Conservation (phyloP, 2,329 filamentous ascomycete genomes). For the Onygena corvina region DNA sequence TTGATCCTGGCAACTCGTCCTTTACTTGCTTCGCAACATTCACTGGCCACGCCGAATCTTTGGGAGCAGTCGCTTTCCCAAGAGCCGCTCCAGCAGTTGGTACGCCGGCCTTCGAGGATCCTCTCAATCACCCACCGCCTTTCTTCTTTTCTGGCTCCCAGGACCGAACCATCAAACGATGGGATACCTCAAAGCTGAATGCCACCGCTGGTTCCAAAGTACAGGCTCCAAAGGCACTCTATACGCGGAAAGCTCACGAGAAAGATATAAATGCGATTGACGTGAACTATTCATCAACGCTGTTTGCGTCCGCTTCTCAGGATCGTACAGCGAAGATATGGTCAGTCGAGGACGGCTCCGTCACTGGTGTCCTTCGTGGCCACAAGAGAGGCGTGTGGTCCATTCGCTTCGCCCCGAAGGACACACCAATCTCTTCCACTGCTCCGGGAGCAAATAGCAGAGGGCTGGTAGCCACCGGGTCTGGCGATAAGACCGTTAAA, state of each 20-base stretch:
- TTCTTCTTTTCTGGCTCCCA: constrained; percentile 89
- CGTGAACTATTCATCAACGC: constrained; percentile 56
- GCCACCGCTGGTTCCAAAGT: constrained; percentile 21
- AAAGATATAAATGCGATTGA: constrained; percentile 97
- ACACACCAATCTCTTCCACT: constrained; percentile 63
- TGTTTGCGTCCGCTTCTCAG: constrained; percentile 93
- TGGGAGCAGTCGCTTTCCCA: constrained; percentile 79
- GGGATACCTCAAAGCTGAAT: constrained; percentile 58
- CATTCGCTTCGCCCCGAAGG: constrained; percentile 72
- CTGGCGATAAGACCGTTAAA: constrained; percentile 91
- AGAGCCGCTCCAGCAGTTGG: constrained; percentile 54
- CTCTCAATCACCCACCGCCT: constrained; percentile 64
- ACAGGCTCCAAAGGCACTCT: constrained; percentile 47
- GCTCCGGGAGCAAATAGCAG: constrained; percentile 58
- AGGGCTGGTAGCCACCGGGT: constrained; percentile 77
- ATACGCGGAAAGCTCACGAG: constrained; percentile 90
- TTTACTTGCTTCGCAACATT: constrained; percentile 73
- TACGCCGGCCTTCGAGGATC: constrained; percentile 59
- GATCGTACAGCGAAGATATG: constrained; percentile 96
- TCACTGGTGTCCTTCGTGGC: constrained; percentile 78
- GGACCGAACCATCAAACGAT: constrained; percentile 88
- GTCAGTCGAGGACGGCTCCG: constrained; percentile 79
- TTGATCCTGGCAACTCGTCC: constrained; percentile 62
- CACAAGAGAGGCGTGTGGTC: constrained; percentile 95
- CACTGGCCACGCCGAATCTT: constrained; percentile 83